Evolutionary conservation across 345 rosid species (phyloP), one percentile per base, ranked within the genome.

Genomic region (Cochlearia excelsa): DNA sequence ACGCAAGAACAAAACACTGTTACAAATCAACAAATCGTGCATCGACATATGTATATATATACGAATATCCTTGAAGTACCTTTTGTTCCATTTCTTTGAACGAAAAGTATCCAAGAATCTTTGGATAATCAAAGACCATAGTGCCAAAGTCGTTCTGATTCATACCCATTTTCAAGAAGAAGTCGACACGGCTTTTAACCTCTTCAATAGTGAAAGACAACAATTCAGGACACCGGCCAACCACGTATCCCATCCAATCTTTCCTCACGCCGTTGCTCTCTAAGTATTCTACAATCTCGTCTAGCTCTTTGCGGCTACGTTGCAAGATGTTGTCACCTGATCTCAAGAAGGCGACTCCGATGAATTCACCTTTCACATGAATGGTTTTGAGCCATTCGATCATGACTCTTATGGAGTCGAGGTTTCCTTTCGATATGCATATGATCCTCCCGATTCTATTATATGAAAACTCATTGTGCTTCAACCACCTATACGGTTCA

Each of bases 241-340:
- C 74, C 43, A 88, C 91, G 60, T 63, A 81, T 28, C 99, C 97
- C 81, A 92, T 84, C 97, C 94, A 92, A 61, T 88, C 89, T 67
- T 72, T 83, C 74, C 79, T 81, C 23, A 92, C 88, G 30, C 94
- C 97, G 9, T 81, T 76, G 54, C 80, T 82, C 79, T 84, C 92
- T 57, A 86, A 67, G 77, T 72, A 93, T 49, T 71, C 78, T 38
- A 88, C 89, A 65, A 83, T 70, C 69, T 77, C 89, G 54, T 75
- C 76, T 44, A 92, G 72, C 46, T 85, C 85, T 49, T 80, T 68
- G 7, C 23, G 40, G 51, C 77, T 64, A 4, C 86, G 78, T 54
- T 79, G 73, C 78, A 86, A 79, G 47, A 86, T 69, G 30, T 72
- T 80, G 31, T 74, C 86, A 29, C 90, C 93, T 3, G 84, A 81